Percentiles rank a stretch among this genome's conserved stretches.
Conservation (phyloP, 306 rosid species). For the cucumber (Cucumis sativus) region Cucumber_9930_V3 NC_026660.2:18183001-18183500, state of each 20-base stretch:
- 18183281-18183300: constrained; percentile 22
- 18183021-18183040: constrained; percentile 40
- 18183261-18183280: constrained; percentile 30
- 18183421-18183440: constrained; percentile 52
- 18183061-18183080: constrained; percentile 35
- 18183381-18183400: constrained; percentile 30
- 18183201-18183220: constrained; percentile 45
- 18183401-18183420: constrained; percentile 72
- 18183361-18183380: constrained; percentile 16
- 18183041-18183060: constrained; percentile 40
- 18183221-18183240: constrained; percentile 79
- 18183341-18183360: constrained; percentile 23
- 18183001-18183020: constrained; percentile 42
- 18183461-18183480: constrained; percentile 9
- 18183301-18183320: constrained; percentile 15
- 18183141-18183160: constrained; percentile 45
- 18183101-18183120: constrained; percentile 62
- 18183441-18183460: constrained; percentile 22
- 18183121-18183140: constrained; percentile 31
- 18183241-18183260: constrained; percentile 33
- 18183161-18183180: constrained; percentile 49
- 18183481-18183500: constrained; percentile 18
- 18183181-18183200: constrained; percentile 45
- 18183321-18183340: constrained; percentile 19
- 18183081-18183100: constrained; percentile 30